These are phyloP conservation scores for Talaromyces sp. DNA, from an alignment of 2,329 filamentous ascomycete species.

Conservation along the genomic window DNA sequence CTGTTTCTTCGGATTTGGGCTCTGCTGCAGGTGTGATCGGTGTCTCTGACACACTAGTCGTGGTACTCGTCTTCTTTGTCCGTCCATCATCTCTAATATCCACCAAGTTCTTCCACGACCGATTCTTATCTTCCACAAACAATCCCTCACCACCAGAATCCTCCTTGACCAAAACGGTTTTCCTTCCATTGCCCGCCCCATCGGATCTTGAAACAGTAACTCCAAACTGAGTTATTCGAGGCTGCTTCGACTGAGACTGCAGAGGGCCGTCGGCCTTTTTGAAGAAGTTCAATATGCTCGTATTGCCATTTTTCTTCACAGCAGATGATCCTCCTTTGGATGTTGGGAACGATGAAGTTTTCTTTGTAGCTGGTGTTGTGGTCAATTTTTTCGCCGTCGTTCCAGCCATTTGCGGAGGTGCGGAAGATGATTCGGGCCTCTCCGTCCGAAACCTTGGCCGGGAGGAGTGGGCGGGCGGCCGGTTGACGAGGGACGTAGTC, in stretches of 20 bases:
- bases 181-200: not conserved
- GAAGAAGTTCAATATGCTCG: conserved; percentile 69
- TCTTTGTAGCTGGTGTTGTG: conserved; percentile 5
- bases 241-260: conserved; percentile 36
- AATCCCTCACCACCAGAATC: conserved; percentile 18
- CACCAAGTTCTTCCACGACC: conserved; percentile 10
- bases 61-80: not conserved
- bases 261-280: conserved; percentile 57
- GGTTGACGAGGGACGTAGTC: not conserved
- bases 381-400: conserved; percentile 1
- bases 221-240: conserved; percentile 50
- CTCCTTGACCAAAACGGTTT: not conserved
- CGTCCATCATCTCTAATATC: conserved; percentile 8
- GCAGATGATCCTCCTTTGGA: conserved; percentile 8
- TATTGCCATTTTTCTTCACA: conserved; percentile 42
- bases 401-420: conserved; percentile 9
- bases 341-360: not conserved
- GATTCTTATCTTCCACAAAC: conserved; percentile 34
- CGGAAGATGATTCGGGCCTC: not conserved
- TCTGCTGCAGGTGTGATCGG: not conserved
- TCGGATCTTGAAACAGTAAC: conserved; percentile 28
- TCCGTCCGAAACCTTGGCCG: not conserved
- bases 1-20: not conserved
- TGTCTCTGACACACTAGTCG: conserved; percentile 28
- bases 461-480: conserved; percentile 9